Base-by-base conservation (phyloP, 1,284 basidiomycete genomes). In the Agaricales sp. region DNA sequence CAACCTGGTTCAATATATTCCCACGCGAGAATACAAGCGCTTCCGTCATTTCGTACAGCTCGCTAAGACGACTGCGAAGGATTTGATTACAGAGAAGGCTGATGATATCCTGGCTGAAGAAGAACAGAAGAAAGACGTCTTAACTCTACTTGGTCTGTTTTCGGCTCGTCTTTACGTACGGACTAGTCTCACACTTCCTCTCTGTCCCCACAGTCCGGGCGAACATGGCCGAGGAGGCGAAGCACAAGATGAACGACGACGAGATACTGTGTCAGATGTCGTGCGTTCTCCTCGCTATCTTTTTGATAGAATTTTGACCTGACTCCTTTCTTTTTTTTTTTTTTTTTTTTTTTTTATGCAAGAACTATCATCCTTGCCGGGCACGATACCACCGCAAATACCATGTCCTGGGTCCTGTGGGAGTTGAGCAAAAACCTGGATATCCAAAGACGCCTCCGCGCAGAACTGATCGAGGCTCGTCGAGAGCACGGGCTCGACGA, bases 381-480 rank as follows among this genome's bases (percentile, higher is more conserved):
- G 0, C 73, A 80, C 50, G 77, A 80, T 53, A 78, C 78, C 1
- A 74, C 71, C 0, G 66, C 75, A 11, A 70, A 64, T 43, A 63
- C 67, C 3, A 49, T 73, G 47, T 60, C 58, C 47, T 76, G 67
- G 68, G 61, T 63, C 0, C 54, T 75, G 20, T 58, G 66, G 43
- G 72, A 75, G 52, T 63, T 75, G 13, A 66, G 67, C 4, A 62
- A 58, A 46, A 56, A 67, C 50, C 65, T 65, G 3, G 53, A 63
- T 3, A 62, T 67, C 3, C 74, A 74, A 54, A 54, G 51, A 8
- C 60, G 59, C 21, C 64, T 76, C 19, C 66, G 70, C 30, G 51
- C 55, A 1, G 75, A 78, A 55, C 66, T 77, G 43, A 60, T 55
- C 37, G 51, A 52, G 12, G 59, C 59, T 49, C 71, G 69, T 1